A percentile compares a stretch with the other conserved stretches of the same genome.
Evolutionary conservation across 1,284 basidiomycete species (phyloP).

Genomic region (Chiua sp.): DNA sequence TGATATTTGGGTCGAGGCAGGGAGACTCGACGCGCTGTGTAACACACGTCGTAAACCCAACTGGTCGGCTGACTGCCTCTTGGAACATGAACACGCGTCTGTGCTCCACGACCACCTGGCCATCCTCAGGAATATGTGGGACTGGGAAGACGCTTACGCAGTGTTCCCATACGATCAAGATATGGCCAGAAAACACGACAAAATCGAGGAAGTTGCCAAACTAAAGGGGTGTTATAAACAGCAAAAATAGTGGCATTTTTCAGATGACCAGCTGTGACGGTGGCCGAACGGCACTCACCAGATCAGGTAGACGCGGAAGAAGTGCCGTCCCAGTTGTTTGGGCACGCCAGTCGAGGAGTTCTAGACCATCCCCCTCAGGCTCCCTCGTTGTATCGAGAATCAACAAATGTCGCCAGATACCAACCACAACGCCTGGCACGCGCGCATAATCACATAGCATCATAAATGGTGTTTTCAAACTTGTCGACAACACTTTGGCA

Average conservation of each 20-base stretch:
- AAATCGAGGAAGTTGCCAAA: conserved; percentile 33
- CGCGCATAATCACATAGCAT: conserved; percentile 27
- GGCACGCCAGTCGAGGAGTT: conserved; percentile 33
- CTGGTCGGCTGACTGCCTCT: conserved; percentile 26
- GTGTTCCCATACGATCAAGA: conserved; percentile 34
- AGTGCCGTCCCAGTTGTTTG: conserved; percentile 29
- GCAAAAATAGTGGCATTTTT: not conserved
- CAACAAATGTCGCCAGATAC: conserved; percentile 32
- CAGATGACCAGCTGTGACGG: not conserved
- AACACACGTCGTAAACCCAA: conserved; percentile 34
- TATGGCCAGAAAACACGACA: conserved; percentile 24
- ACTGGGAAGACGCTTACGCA: conserved; percentile 33
- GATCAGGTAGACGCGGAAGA: conserved; percentile 25
- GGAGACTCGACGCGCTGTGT: conserved; percentile 6
- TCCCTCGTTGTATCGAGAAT: conserved; percentile 31
- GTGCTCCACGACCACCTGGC: conserved; percentile 26
- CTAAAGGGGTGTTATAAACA: conserved; percentile 4
- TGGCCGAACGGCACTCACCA: conserved; percentile 19
- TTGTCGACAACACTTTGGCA: conserved; percentile 24
- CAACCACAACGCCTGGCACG: conserved; percentile 26
- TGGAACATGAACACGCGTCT: conserved; percentile 34
- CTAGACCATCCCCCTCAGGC: conserved; percentile 24
- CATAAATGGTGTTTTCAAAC: conserved; percentile 24
- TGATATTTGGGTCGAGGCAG: too few relatives aligned
- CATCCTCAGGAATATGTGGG: conserved; percentile 27